These are phyloP conservation scores for Zygotorulaspora danielsina DNA, from an alignment of 805 yeast genomes.

Conservation along the genomic window DNA sequence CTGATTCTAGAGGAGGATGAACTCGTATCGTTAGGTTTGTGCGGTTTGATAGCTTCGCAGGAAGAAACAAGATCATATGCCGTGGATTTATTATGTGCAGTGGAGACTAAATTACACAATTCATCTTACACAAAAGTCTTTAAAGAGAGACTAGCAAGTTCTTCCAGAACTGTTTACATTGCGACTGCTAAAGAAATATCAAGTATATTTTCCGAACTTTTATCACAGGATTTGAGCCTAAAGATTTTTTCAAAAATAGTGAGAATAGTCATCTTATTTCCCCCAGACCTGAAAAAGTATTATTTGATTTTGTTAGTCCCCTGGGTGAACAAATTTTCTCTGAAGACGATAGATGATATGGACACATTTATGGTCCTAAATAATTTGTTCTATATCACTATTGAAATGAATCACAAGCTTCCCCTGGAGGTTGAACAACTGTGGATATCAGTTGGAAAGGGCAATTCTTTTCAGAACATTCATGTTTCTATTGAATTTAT, in stretches of 20 bases:
- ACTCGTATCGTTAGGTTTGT: constrained; percentile 67
- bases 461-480: constrained; percentile 62
- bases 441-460: constrained; percentile 91
- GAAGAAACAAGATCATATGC: constrained; percentile 68
- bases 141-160: constrained; percentile 66
- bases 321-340: constrained; percentile 83
- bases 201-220: constrained; percentile 57
- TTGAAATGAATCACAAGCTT: constrained; percentile 65
- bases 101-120: constrained; percentile 58
- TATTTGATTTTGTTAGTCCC: constrained; percentile 77
- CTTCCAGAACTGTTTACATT: constrained; percentile 79
- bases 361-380: constrained; percentile 65
- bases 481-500: constrained; percentile 69
- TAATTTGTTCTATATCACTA: constrained; percentile 80
- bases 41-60: constrained; percentile 72
- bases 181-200: constrained; percentile 80
- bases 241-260: constrained; percentile 68
- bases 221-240: constrained; percentile 56
- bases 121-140: constrained; percentile 53
- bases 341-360: constrained; percentile 46
- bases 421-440: constrained; percentile 88
- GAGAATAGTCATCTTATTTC: constrained; percentile 59
- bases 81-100: constrained; percentile 58
- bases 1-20: constrained; percentile 57
- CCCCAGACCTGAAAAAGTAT: constrained; percentile 63